Evolutionary conservation across 1,139 yeast species (phyloP), one percentile per base, ranked within the genome.

Genomic region (Debaryomyces singareniensis): DNA sequence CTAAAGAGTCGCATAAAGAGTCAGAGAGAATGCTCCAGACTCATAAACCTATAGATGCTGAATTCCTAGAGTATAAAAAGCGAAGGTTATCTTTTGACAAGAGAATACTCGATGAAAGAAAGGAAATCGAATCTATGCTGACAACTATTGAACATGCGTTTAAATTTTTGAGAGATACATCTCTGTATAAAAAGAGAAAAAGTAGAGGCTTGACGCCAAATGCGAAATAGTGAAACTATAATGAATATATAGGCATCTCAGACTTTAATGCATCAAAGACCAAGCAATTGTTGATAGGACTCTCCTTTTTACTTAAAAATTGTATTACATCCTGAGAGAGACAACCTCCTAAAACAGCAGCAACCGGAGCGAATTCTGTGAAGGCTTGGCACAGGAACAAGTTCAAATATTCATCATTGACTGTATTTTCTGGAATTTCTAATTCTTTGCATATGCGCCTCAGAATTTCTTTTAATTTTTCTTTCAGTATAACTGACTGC

Each of bases 261-360:
- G 78, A 67, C 22, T 67, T 65, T 16, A 68, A 54, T 10, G 91
- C 89, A 58, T 89, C 95, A 30, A 87, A 68, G 1, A 91, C 57
- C 42, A 84, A 67, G 30, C 84, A 68, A 52, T 93, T 91, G 48
- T 86, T 89, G 25, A 89, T 67, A 2, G 97, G 96, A 31, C 78
- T 69, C 42, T 84, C 89, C 43, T 79, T 77, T 40, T 73, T 73
- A 30, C 94, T 81, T 35, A 91, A 59, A 32, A 70, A 77, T 53
- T 91, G 94, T 27, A 91, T 82, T 6, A 87, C 81, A 51, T 91
- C 96, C 54, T 91, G 99, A 2, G 95, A 85, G 22, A 91, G 57
- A 3, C 85, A 71, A 1, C 98, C 98, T 6, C 98, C 98, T 6
- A 91, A 48, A 2, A 91, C 74, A 0, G 98, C 95, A 6, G 95